Evolutionary conservation across 179 eudicot genomes (phyloP), one percentile per base, ranked within the genome.

Genomic region (Dionaea muscipula): DNA sequence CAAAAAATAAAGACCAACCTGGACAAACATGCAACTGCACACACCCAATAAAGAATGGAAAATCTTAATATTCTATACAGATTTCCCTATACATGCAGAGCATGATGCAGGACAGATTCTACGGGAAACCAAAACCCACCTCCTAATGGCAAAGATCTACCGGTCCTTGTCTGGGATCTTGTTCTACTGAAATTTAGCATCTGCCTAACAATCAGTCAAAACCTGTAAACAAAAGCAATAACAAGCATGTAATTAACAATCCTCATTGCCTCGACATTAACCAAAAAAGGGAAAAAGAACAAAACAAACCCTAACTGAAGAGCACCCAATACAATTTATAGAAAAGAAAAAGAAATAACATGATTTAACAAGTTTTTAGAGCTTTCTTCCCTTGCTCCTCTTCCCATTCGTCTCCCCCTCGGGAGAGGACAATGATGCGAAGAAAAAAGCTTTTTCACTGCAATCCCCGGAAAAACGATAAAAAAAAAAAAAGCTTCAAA

Each of bases 141-240:
- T 63, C 78, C 80, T 53, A 86, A 47, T 46, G 86, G 75, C 72
- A 75, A 52, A 50, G 93, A 65, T 77, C 85, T 74, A 33, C 61
- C 67, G 56, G 81, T 60, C 61, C 95, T 78, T 38, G 83, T 57
- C 60, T 79, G 97, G 66, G 59, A 71, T 72, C 89, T 76, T 56
- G 82, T 51, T 75, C 81, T 68, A 62, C 52, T 61, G 50, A 68
- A 54, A 61, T 63, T 73, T 47, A 77, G 69, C 94, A 81, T 84
- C 66, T 53, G 66, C 57, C 48, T 53, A 15, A 20, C 22, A 57
- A 35, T 26, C 41, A 53, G 57, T 60, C 55, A 66, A 68, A 13
- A 23, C 40, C 53, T 43, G 55, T 14, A 52, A 62, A 23, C 61
- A 51, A 20, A 24, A 55, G 7, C 25, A n/a, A n/a, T n/a, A n/a